A percentile compares a stretch with the other conserved stretches of the same genome.
phyloP scores from a whole-genome alignment of 2,329 filamentous ascomycete species.

The Apiospora pterosperma region DNA sequence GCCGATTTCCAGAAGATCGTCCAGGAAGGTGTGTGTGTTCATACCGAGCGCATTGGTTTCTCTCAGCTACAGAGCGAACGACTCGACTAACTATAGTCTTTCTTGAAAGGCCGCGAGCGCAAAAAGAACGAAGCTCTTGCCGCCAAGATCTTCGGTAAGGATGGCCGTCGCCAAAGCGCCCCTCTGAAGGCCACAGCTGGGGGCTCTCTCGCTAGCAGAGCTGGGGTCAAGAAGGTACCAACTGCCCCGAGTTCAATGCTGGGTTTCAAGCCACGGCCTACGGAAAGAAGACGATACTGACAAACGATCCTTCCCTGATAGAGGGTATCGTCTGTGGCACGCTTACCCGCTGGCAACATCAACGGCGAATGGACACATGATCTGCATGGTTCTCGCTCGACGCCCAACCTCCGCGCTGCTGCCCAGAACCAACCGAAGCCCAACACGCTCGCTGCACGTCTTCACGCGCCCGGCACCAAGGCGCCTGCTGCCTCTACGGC shows the following conservation, averaged over 20 bases:
- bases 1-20: constrained; percentile 55
- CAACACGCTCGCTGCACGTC: constrained; percentile 44
- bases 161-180: constrained; percentile 54
- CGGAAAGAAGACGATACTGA: constrained; percentile 8
- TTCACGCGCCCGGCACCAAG: constrained; percentile 36
- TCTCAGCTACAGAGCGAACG: background rate
- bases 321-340: constrained; percentile 28
- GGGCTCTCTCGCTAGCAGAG: constrained; percentile 65
- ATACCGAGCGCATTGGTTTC: background rate
- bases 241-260: background rate
- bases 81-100: background rate
- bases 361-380: constrained; percentile 71
- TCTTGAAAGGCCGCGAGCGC: constrained; percentile 55
- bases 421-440: constrained; percentile 29
- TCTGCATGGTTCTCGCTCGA: constrained; percentile 49
- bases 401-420: constrained; percentile 38
- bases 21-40: constrained; percentile 39
- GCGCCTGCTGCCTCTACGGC: constrained; percentile 20
- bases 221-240: constrained; percentile 68
- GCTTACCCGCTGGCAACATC: constrained; percentile 49
- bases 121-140: constrained; percentile 72
- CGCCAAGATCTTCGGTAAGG: constrained; percentile 64
- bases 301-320: constrained; percentile 23
- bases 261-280: constrained; percentile 10
- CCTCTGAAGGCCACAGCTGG: constrained; percentile 44